Evolutionary conservation across 148 eudicot species (phyloP).

Genomic region (Polygonum aviculare): DNA sequence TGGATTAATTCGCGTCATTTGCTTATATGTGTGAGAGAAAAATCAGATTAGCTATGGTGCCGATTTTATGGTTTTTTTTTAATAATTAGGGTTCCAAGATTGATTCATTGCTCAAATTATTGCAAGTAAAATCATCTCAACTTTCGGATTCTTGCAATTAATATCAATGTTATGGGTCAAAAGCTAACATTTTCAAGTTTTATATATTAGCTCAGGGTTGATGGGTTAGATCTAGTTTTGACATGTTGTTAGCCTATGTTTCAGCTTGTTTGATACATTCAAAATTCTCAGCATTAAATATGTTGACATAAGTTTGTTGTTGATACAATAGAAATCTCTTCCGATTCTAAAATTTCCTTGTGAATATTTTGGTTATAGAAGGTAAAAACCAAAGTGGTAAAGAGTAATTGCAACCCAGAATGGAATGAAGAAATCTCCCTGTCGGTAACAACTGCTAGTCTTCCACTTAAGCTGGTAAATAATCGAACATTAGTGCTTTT

Average conservation of each 20-base stretch:
- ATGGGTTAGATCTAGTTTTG: neutral
- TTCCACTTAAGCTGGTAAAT: slow-evolving; percentile 48
- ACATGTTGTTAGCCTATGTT: neutral
- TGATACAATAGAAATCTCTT: neutral
- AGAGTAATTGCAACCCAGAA: slow-evolving; percentile 53
- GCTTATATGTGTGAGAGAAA: no score
- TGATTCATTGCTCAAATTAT: neutral
- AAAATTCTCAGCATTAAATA: no score
- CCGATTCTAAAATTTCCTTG: neutral
- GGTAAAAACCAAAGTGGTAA: slow-evolving; percentile 56
- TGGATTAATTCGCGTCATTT: neutral
- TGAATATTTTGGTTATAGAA: slow-evolving; percentile 34
- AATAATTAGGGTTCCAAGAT: neutral
- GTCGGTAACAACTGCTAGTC: slow-evolving; percentile 31
- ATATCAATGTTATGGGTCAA: neutral
- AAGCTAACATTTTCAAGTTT: neutral
- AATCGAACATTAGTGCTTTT: neutral
- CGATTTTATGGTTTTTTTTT: neutral
- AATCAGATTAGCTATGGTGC: neutral
- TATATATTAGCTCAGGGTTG: neutral
- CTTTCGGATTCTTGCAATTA: neutral
- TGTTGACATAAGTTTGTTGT: neutral
- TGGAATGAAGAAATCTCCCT: slow-evolving; percentile 80
- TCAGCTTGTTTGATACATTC: neutral
- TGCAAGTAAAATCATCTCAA: neutral